Base-by-base conservation (phyloP, 306 rosid genomes). In the Prunus fruticosa region DNA sequence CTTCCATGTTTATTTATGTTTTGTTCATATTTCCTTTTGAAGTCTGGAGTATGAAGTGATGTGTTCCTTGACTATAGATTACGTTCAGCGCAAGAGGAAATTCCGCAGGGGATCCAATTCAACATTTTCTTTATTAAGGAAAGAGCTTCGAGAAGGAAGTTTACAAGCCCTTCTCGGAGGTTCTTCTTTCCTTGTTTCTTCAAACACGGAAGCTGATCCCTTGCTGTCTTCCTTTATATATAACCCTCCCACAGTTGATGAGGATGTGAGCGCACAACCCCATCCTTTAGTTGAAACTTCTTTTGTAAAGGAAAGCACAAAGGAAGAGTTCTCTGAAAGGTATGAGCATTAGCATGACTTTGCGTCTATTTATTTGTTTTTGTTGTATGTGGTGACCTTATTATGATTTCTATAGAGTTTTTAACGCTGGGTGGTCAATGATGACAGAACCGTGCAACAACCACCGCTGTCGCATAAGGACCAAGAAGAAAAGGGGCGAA, bases 41-140 rank as follows among this genome's bases (percentile, higher is more conserved):
- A 50, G 46, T 74, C 46, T n/a, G 14, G 12, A 19, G 69, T 25
- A 19, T 23, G 38, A 34, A 14, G 30, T 18, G 6, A 72, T 82
- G 63, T 75, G 54, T 74, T 83, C 90, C 96, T 74, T 94, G 72
- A 94, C 97, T 45, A 72, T 73, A 75, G 32, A 63, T 78, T 85
- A 95, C 98, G 86, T 92, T 83, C 97, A 88, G 90, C 93, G 96
- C 67, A 93, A 76, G 80, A 90, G 97, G 87, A 95, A 88, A 83
- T 68, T 77, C 15, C 91, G 88, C 70, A 90, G 78, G 83, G 86
- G 94, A 69, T 79, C 96, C 19, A 69, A 76, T 83, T 86, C 91
- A 27, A 80, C 98, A 73, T 88, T 85, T 69, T 84, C 97, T 16
- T 57, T 84, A 47, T 78, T 95, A 81, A 95, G 87, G 88, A 90